phyloP scores from a whole-genome alignment of 768 basidiomycete genomes.

The Amanita muscaria region DNA sequence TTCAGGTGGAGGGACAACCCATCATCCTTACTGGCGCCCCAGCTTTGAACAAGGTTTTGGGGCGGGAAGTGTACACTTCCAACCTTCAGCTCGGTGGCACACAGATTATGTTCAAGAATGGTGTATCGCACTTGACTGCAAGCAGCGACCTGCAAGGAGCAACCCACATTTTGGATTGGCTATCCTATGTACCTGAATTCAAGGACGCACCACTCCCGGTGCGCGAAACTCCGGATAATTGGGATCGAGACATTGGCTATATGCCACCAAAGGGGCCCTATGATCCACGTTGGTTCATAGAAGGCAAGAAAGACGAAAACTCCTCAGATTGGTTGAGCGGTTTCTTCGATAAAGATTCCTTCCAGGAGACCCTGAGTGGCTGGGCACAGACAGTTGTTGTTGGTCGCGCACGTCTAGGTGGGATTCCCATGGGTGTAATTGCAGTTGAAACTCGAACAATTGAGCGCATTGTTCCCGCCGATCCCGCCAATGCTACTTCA shows the following conservation, averaged over 20 bases:
- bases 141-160: slow-evolving; percentile 94
- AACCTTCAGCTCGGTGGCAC: slow-evolving; percentile 98
- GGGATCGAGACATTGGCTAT: slow-evolving; percentile 92
- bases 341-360: slow-evolving; percentile 95
- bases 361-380: slow-evolving; percentile 97
- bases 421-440: slow-evolving; percentile 96
- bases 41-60: slow-evolving; percentile 97
- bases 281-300: slow-evolving; percentile 97
- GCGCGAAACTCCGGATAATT: slow-evolving; percentile 60
- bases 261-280: slow-evolving; percentile 89
- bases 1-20: slow-evolving; percentile 98
- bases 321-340: slow-evolving; percentile 73
- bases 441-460: slow-evolving; percentile 97
- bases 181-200: slow-evolving; percentile 85
- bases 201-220: slow-evolving; percentile 78
- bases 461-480: slow-evolving; percentile 93
- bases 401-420: slow-evolving; percentile 91
- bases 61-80: slow-evolving; percentile 97
- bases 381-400: slow-evolving; percentile 99
- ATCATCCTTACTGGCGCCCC: slow-evolving; percentile 97
- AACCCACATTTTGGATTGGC: slow-evolving; percentile 87
- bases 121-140: slow-evolving; percentile 94
- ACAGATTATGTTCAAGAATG: slow-evolving; percentile 99
- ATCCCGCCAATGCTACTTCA: slow-evolving; percentile 93
- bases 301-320: slow-evolving; percentile 83